Evolutionary conservation across 306 rosid genomes (phyloP).

Genomic region (Betula pendula): DNA sequence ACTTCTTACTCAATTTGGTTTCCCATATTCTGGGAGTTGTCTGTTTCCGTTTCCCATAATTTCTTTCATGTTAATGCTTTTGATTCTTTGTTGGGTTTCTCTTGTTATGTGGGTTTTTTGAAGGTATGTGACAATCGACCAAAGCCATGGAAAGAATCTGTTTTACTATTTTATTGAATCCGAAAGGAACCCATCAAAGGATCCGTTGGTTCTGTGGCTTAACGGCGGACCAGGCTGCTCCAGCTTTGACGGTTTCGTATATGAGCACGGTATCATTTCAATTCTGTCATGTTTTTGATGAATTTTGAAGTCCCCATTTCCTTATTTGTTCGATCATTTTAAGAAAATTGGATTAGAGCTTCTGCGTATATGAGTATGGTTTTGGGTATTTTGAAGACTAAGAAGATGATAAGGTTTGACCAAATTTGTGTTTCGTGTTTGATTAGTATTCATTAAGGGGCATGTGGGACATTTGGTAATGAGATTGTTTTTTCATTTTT

Average conservation of each 20-base stretch:
- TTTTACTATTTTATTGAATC: constrained; percentile 80
- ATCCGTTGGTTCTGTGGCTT: constrained; percentile 96
- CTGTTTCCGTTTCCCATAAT: background rate
- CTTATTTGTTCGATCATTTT: background rate
- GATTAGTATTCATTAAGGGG: background rate
- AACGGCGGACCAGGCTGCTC: constrained; percentile 99
- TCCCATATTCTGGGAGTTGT: background rate
- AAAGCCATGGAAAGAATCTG: constrained; percentile 63
- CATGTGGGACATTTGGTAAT: background rate
- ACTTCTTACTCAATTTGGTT: background rate
- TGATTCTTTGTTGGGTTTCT: constrained; percentile 1
- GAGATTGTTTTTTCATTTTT: background rate
- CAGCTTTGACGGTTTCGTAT: constrained; percentile 92
- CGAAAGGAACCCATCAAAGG: constrained; percentile 69
- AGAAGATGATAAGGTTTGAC: background rate
- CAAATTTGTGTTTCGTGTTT: background rate
- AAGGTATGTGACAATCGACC: constrained; percentile 50
- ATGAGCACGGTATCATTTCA: constrained; percentile 76
- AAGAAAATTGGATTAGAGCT: background rate
- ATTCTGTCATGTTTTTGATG: background rate
- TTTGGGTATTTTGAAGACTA: background rate
- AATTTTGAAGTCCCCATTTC: background rate
- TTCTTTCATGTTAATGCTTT: background rate
- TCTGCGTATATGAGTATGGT: background rate
- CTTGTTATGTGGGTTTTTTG: constrained; percentile 5